Percentiles rank a stretch among this genome's conserved stretches.
Evolutionary conservation across 345 rosid genomes (phyloP).

Genomic region (Populus alba): DNA sequence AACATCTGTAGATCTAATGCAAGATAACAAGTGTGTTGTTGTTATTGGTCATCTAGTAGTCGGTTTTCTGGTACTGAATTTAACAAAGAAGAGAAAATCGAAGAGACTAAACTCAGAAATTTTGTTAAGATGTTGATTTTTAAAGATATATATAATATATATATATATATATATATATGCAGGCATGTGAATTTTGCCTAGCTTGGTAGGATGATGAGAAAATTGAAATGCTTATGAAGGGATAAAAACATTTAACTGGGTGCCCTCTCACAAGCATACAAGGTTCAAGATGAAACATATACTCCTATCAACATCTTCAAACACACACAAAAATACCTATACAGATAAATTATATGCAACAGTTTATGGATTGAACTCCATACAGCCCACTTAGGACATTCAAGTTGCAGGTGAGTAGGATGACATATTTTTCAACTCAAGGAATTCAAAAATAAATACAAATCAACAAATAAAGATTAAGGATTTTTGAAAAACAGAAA

Average conservation of each 20-base stretch:
- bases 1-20: neutral
- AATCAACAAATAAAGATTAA: too few species aligned
- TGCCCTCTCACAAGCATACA: neutral
- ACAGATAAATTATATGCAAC: neutral
- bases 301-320: neutral
- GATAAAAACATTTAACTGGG: neutral
- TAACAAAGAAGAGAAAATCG: neutral
- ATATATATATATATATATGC: neutral
- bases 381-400: neutral
- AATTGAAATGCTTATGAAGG: neutral
- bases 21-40: neutral
- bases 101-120: neutral
- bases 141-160: too few species aligned
- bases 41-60: neutral
- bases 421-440: neutral
- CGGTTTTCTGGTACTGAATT: neutral
- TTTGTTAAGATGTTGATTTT: neutral
- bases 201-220: neutral
- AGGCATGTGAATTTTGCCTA: neutral
- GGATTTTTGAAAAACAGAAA: too few species aligned
- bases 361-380: neutral
- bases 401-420: neutral
- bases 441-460: too few species aligned
- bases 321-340: neutral
- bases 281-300: too few species aligned